phyloP scores from a whole-genome alignment of 164 flowering plant genomes.

The Litsea cubeba region DNA sequence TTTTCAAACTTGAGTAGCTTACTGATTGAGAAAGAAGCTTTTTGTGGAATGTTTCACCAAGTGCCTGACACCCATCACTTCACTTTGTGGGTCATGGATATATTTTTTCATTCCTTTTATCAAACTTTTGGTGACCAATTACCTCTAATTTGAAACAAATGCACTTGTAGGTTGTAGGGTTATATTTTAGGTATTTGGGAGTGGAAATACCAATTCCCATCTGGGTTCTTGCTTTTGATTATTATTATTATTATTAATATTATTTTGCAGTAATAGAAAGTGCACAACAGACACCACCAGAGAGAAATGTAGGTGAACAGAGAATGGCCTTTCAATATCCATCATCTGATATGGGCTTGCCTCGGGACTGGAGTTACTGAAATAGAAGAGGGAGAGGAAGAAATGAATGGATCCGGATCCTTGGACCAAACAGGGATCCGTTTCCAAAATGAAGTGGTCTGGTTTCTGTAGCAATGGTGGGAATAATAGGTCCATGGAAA shows the following conservation, averaged over 20 bases:
- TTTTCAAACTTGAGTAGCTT: too few species aligned
- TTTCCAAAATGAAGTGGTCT: background rate
- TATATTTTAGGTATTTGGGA: background rate
- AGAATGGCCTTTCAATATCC: conserved; percentile 20
- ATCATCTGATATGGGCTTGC: conserved; percentile 31
- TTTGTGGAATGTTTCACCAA: too few species aligned
- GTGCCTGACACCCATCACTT: too few species aligned
- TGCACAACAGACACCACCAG: conserved; percentile 10
- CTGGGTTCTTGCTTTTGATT: background rate
- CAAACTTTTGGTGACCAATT: too few species aligned
- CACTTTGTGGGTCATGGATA: too few species aligned
- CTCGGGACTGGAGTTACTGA: conserved; percentile 43
- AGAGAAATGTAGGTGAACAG: conserved; percentile 15
- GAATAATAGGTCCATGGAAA: background rate
- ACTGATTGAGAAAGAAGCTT: too few species aligned
- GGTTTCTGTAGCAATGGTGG: background rate
- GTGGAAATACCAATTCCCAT: background rate
- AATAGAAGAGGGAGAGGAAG: background rate
- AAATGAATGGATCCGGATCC: too few species aligned
- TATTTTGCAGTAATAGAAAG: conserved; percentile 11
- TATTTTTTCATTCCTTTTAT: too few species aligned
- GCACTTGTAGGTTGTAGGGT: too few species aligned
- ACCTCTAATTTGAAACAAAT: too few species aligned
- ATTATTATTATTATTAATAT: background rate
- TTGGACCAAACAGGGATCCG: too few species aligned